Percentiles rank a stretch among this genome's conserved stretches.
These are phyloP conservation scores for Thielaviopsis euricoi DNA, from an alignment of 2,329 filamentous ascomycete species.

Conservation along the genomic window DNA sequence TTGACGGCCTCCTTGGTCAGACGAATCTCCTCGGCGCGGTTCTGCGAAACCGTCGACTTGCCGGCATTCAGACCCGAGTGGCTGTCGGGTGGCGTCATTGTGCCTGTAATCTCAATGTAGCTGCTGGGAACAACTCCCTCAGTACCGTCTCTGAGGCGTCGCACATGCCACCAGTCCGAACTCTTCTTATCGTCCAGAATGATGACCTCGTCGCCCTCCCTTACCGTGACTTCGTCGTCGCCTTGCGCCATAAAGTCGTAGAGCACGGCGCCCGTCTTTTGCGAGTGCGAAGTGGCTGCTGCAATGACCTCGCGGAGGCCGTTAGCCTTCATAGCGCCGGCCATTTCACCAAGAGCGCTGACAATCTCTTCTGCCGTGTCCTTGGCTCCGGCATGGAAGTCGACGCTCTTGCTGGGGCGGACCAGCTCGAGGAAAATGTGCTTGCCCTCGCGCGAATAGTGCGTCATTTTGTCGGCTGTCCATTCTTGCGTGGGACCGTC, in stretches of 20 bases:
- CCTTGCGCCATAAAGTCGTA: slow-evolving; percentile 97
- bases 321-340: slow-evolving; percentile 71
- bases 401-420: slow-evolving; percentile 80
- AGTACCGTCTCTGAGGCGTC: slow-evolving; percentile 75
- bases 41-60: slow-evolving; percentile 58
- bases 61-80: slow-evolving; percentile 33
- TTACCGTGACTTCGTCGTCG: slow-evolving; percentile 89
- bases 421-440: slow-evolving; percentile 93
- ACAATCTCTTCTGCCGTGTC: slow-evolving; percentile 94
- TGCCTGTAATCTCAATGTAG: slow-evolving; percentile 78
- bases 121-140: slow-evolving; percentile 94
- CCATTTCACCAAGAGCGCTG: slow-evolving; percentile 69
- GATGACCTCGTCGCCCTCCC: slow-evolving; percentile 75
- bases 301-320: slow-evolving; percentile 72
- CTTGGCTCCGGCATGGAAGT: slow-evolving; percentile 94
- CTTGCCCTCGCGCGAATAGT: slow-evolving; percentile 95
- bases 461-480: slow-evolving; percentile 87
- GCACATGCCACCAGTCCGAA: slow-evolving; percentile 97
- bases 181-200: slow-evolving; percentile 81
- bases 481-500: slow-evolving; percentile 83
- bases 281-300: slow-evolving; percentile 51
- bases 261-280: slow-evolving; percentile 72
- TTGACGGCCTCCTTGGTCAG: slow-evolving; percentile 66
- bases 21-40: slow-evolving; percentile 63
- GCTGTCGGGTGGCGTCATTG: slow-evolving; percentile 33